phyloP scores from a whole-genome alignment of 2,329 filamentous ascomycete genomes.

The Pseudogymnoascus sp. region DNA sequence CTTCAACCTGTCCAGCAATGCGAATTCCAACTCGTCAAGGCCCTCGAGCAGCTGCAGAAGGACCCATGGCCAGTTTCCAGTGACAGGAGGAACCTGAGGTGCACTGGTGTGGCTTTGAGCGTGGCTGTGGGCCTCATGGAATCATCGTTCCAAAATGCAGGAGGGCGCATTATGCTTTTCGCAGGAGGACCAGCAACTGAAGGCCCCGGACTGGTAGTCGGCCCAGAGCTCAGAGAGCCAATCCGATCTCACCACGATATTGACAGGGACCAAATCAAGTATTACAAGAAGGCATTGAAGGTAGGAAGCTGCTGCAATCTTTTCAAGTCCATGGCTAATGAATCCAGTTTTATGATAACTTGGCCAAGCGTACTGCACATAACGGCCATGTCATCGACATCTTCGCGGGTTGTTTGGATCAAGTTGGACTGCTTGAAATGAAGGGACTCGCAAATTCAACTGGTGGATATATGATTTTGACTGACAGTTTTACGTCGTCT shows the following conservation, averaged over 20 bases:
- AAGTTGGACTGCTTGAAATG: constrained; percentile 96
- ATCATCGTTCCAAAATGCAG: constrained; percentile 90
- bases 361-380: constrained; percentile 89
- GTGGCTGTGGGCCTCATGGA: constrained; percentile 90
- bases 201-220: constrained; percentile 93
- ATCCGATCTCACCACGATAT: constrained; percentile 99
- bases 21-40: constrained; percentile 95
- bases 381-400: constrained; percentile 98
- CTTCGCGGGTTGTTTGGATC: constrained; percentile 93
- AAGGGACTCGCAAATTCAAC: constrained; percentile 94
- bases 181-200: constrained; percentile 91
- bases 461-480: constrained; percentile 95
- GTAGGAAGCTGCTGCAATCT: constrained; percentile 37
- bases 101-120: constrained; percentile 92
- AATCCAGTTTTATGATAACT: constrained; percentile 77
- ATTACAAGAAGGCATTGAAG: constrained; percentile 98
- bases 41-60: constrained; percentile 88
- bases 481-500: constrained; percentile 95
- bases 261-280: constrained; percentile 97
- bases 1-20: constrained; percentile 90
- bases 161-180: constrained; percentile 94
- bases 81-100: constrained; percentile 82
- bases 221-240: constrained; percentile 88
- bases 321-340: not conserved
- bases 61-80: constrained; percentile 97